Percentiles rank a stretch among this genome's conserved stretches.
These are phyloP conservation scores for Xylaria sp. DNA, from an alignment of 2,329 filamentous ascomycete genomes.

Conservation along the genomic window DNA sequence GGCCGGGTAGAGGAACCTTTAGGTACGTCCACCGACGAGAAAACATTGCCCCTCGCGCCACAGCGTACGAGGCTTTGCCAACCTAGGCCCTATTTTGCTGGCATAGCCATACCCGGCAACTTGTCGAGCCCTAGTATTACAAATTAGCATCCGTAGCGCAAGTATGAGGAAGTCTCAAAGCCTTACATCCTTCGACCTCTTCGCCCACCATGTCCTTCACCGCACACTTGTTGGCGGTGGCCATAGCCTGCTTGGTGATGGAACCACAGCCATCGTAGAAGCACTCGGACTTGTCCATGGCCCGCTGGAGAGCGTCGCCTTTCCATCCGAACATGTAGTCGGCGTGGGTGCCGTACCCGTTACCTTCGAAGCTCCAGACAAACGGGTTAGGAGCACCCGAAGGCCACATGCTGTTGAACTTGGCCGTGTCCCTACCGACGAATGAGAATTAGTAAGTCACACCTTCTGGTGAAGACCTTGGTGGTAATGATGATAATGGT, in stretches of 20 bases:
- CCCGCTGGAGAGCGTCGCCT: constrained; percentile 39
- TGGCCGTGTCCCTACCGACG: constrained; percentile 45
- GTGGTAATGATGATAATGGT: too few relatives aligned
- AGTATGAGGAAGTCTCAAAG: not conserved
- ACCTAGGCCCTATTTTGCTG: constrained; percentile 2
- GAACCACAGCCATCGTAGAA: constrained; percentile 42
- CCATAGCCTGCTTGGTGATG: constrained; percentile 38
- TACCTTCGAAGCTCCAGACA: constrained; percentile 39
- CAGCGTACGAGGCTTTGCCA: not conserved
- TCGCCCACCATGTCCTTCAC: constrained; percentile 36
- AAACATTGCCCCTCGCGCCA: too few relatives aligned
- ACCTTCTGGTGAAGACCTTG: too few relatives aligned
- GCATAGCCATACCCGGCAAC: constrained; percentile 28
- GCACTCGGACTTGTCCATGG: constrained; percentile 45
- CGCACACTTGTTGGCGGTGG: constrained; percentile 36
- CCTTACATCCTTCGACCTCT: constrained; percentile 39
- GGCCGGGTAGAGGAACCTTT: too few relatives aligned
- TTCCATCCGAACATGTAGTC: constrained; percentile 29
- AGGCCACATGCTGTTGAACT: constrained; percentile 44
- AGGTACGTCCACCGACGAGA: too few relatives aligned
- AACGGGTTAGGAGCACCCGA: constrained; percentile 39
- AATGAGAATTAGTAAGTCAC: too few relatives aligned
- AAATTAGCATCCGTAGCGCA: constrained; percentile 12
- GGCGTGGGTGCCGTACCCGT: constrained; percentile 36
- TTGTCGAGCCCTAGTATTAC: constrained; percentile 26